These are phyloP conservation scores for Metschnikowia drakensbergensis DNA, from an alignment of 805 yeast species.

Conservation along the genomic window DNA sequence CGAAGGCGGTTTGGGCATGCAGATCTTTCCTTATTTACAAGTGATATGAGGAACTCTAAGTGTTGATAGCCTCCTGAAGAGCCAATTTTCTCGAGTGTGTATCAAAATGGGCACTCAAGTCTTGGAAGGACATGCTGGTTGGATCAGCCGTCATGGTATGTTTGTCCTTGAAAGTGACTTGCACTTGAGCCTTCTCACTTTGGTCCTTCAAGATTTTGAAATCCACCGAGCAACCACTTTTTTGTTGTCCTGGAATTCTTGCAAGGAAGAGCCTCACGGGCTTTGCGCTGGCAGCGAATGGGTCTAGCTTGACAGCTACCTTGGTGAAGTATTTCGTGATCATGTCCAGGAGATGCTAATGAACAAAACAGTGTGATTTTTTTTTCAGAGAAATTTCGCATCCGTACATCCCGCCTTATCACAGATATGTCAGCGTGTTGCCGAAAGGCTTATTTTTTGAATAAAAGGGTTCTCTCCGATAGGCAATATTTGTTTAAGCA, in stretches of 20 bases:
- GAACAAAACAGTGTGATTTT: background rate
- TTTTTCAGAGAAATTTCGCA: background rate
- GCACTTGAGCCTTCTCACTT: slow-evolving; percentile 52
- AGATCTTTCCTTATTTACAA: slow-evolving; percentile 1
- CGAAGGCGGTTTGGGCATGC: background rate
- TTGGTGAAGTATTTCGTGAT: slow-evolving; percentile 85
- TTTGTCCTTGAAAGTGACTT: slow-evolving; percentile 80
- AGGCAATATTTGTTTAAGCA: no score
- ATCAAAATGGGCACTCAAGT: slow-evolving; percentile 65
- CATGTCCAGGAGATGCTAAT: slow-evolving; percentile 41
- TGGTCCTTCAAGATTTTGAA: slow-evolving; percentile 52
- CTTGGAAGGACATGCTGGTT: slow-evolving; percentile 47
- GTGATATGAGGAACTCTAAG: slow-evolving; percentile 5
- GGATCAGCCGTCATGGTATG: slow-evolving; percentile 68
- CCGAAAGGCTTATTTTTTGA: no score
- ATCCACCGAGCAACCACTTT: slow-evolving; percentile 55
- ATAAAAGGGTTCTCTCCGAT: no score
- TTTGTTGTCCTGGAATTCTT: slow-evolving; percentile 72
- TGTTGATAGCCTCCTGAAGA: slow-evolving; percentile 63
- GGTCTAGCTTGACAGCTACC: slow-evolving; percentile 74
- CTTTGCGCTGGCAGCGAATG: slow-evolving; percentile 65
- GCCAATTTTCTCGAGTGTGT: slow-evolving; percentile 77
- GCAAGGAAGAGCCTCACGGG: slow-evolving; percentile 76
- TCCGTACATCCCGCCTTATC: background rate
- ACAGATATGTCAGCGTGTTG: background rate